Conservation (phyloP, 2,329 filamentous ascomycete species). For the Fusarium foetens region DNA sequence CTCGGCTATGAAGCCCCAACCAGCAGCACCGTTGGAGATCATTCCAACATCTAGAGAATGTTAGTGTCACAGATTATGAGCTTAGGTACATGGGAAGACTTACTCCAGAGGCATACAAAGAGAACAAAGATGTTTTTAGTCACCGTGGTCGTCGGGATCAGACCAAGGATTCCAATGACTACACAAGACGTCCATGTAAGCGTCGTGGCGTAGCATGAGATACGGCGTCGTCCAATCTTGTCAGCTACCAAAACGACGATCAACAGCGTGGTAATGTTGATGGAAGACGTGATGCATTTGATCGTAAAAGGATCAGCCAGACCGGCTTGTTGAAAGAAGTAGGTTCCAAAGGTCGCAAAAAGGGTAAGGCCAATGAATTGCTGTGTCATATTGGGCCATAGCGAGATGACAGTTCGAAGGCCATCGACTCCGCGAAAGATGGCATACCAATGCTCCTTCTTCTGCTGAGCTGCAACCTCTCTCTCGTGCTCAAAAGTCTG, state of each 20-base stretch:
- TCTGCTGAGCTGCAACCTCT: background rate
- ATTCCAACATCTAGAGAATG: background rate
- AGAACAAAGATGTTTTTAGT: constrained; percentile 10
- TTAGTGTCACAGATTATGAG: background rate
- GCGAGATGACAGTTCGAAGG: background rate
- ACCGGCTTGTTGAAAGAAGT: background rate
- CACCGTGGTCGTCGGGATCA: background rate
- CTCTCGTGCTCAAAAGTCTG: background rate
- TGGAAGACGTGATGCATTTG: background rate
- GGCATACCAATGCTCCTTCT: background rate
- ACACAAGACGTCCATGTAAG: background rate
- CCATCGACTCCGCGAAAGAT: background rate
- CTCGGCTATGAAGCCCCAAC: constrained; percentile 49
- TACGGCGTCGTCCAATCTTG: background rate
- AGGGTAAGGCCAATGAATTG: background rate
- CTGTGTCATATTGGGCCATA: background rate
- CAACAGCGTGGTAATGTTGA: background rate
- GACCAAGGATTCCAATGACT: background rate
- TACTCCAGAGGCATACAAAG: constrained; percentile 21
- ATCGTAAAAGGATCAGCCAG: background rate
- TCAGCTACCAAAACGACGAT: background rate
- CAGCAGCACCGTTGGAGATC: constrained; percentile 24
- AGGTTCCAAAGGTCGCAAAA: background rate
- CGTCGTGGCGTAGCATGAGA: background rate
- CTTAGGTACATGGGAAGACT: background rate